Conservation (phyloP, 352 stramenopile genomes). For the Phytophthora kernoviae region DNA sequence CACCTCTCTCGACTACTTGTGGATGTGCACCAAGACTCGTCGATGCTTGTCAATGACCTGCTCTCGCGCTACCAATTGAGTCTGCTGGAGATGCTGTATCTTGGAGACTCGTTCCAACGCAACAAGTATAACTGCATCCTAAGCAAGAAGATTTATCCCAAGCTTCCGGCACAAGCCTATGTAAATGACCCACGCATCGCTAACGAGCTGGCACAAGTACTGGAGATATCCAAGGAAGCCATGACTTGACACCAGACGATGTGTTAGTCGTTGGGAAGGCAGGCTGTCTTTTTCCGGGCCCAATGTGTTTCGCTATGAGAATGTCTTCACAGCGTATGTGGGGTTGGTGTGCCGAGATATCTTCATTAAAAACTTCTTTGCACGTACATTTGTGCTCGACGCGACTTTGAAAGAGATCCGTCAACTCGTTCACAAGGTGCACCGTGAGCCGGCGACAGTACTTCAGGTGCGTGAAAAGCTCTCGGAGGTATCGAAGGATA, state of each 20-base stretch:
- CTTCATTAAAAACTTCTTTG: slow-evolving; percentile 98
- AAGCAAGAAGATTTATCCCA: slow-evolving; percentile 95
- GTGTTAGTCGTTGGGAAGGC: slow-evolving; percentile 94
- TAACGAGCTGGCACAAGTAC: slow-evolving; percentile 96
- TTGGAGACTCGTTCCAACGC: slow-evolving; percentile 93
- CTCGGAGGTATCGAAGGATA: slow-evolving; percentile 92
- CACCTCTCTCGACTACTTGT: slow-evolving; percentile 96
- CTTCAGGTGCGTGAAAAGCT: slow-evolving; percentile 92
- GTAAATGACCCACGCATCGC: slow-evolving; percentile 94
- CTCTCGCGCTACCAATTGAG: slow-evolving; percentile 96
- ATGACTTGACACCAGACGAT: slow-evolving; percentile 95
- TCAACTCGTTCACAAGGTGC: slow-evolving; percentile 86
- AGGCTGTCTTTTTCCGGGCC: slow-evolving; percentile 95
- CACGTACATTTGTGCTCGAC: slow-evolving; percentile 95
- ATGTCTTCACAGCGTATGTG: slow-evolving; percentile 95
- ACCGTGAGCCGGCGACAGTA: slow-evolving; percentile 86
- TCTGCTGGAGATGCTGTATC: slow-evolving; percentile 95
- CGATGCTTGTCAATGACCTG: slow-evolving; percentile 95
- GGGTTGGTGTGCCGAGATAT: slow-evolving; percentile 97
- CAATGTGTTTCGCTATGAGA: slow-evolving; percentile 96
- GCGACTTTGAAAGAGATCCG: slow-evolving; percentile 96
- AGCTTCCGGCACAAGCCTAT: slow-evolving; percentile 95
- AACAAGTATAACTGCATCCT: slow-evolving; percentile 99
- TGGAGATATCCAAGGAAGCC: slow-evolving; percentile 93
- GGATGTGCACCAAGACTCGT: slow-evolving; percentile 97